phyloP scores from a whole-genome alignment of 176 grass and related monocot genomes.

The Canna indica region DNA sequence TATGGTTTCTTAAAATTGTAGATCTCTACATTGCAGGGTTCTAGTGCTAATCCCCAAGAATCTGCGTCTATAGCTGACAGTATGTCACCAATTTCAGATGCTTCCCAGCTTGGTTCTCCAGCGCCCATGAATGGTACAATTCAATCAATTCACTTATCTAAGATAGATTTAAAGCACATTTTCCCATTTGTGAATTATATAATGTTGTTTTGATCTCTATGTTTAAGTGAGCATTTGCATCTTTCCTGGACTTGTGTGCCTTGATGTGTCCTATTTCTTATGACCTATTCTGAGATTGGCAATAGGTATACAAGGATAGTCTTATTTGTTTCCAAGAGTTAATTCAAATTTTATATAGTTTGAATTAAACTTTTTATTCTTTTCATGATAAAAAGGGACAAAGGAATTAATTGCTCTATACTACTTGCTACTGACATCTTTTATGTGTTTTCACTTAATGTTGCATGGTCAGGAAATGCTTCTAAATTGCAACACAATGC shows the following conservation, averaged over 20 bases:
- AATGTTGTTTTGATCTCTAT: neutral
- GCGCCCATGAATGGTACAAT: slow-evolving; percentile 45
- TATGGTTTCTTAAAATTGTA: neutral
- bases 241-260: neutral
- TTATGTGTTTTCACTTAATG: neutral
- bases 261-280: neutral
- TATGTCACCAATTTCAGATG: slow-evolving; percentile 42
- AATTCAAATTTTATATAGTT: no score
- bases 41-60: slow-evolving; percentile 33
- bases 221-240: neutral
- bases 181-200: no score
- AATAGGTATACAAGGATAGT: no score
- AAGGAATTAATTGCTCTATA: neutral
- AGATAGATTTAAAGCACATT: no score
- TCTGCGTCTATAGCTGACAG: slow-evolving; percentile 34
- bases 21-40: slow-evolving; percentile 14
- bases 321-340: no score
- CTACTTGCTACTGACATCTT: neutral
- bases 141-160: neutral
- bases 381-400: no score
- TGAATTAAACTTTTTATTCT: no score
- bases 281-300: no score
- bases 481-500: slow-evolving; percentile 22
- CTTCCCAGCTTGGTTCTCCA: slow-evolving; percentile 58
- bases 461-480: slow-evolving; percentile 11